A percentile compares a stretch with the other conserved stretches of the same genome.
Conservation (phyloP, 345 rosid species). For the Boechera stricta region DNA sequence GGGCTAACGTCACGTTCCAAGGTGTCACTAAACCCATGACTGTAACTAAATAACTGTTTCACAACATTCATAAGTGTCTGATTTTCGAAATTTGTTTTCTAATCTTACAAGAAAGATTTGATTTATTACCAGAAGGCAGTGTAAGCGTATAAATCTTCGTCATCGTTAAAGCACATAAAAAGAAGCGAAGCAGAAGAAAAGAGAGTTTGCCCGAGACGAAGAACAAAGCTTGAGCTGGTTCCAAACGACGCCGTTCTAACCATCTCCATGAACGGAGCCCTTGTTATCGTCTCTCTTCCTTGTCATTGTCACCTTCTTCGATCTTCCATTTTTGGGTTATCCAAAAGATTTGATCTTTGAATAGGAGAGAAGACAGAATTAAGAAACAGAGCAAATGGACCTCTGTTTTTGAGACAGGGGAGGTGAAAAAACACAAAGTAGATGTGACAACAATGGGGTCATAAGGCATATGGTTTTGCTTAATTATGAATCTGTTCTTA, state of each 20-base stretch:
- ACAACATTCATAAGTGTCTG: conserved; percentile 21
- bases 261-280: conserved; percentile 17
- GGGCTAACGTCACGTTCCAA: conserved; percentile 61
- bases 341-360: conserved; percentile 5
- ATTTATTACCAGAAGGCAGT: conserved; percentile 61
- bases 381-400: conserved; percentile 33
- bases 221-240: conserved; percentile 61
- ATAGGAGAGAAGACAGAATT: neutral
- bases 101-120: neutral
- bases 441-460: conserved; percentile 19
- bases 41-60: conserved; percentile 65
- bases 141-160: conserved; percentile 61
- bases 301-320: neutral
- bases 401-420: conserved; percentile 35
- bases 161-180: conserved; percentile 60
- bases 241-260: conserved; percentile 55
- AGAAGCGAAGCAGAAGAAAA: conserved; percentile 64
- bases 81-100: neutral
- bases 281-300: conserved; percentile 20
- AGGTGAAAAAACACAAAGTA: conserved; percentile 2
- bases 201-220: conserved; percentile 62
- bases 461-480: conserved; percentile 23
- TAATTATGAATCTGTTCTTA: conserved; percentile 15
- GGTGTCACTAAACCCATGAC: conserved; percentile 75
- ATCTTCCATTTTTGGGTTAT: conserved; percentile 27